Evolutionary conservation across 768 basidiomycete genomes (phyloP).

Genomic region (Sporobolomyces phaffii): DNA sequence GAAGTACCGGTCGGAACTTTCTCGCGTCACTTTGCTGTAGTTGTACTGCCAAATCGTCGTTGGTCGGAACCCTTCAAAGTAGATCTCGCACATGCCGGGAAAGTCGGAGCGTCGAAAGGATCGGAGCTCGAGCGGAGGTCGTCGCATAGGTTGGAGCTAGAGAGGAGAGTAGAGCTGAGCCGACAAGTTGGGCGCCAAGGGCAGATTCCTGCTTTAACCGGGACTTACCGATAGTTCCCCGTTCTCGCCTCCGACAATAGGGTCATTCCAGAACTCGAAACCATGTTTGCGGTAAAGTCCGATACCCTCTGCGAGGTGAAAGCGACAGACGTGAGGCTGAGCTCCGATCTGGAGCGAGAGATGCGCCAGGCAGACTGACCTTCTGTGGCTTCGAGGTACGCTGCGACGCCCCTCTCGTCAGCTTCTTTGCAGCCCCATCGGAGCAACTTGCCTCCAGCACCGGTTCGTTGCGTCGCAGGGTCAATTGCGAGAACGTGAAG

Average conservation of each 20-base stretch:
- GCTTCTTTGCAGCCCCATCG: constrained; percentile 1
- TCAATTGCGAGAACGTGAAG: constrained; percentile 4
- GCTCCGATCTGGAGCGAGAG: background rate
- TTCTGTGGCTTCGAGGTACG: background rate
- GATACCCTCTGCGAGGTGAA: background rate
- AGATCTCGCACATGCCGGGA: background rate
- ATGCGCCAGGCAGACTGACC: background rate
- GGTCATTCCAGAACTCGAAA: background rate
- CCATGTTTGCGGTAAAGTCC: background rate
- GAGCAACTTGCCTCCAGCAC: background rate
- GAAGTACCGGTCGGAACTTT: background rate
- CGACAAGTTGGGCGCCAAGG: no score
- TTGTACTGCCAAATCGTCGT: constrained; percentile 10
- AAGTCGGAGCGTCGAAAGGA: constrained; percentile 11
- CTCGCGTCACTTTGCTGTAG: background rate
- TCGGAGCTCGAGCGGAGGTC: constrained; percentile 5
- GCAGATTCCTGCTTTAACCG: no score
- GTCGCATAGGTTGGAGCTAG: background rate
- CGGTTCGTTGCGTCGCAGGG: background rate
- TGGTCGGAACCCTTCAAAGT: constrained; percentile 4
- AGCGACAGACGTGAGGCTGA: background rate
- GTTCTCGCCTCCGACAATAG: background rate
- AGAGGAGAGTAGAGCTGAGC: background rate
- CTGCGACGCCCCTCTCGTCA: background rate
- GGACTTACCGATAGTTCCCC: background rate